A percentile compares a stretch with the other conserved stretches of the same genome.
phyloP scores from a whole-genome alignment of 108 stramenopile species.

The Conticribra guillardii region DNA sequence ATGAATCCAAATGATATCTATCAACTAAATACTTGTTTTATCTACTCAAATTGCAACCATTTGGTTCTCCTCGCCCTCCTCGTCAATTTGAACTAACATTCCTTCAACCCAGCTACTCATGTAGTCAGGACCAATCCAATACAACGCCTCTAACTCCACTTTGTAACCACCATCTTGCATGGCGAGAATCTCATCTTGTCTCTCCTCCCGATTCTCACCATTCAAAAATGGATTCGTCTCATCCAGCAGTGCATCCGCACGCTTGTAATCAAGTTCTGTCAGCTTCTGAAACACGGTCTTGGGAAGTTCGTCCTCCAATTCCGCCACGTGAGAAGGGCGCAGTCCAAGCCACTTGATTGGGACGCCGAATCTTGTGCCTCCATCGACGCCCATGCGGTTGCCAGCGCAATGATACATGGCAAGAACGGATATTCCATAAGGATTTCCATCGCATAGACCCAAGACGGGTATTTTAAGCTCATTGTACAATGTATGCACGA shows the following conservation, averaged over 20 bases:
- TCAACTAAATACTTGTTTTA: no score
- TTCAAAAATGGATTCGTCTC: conserved; percentile 38
- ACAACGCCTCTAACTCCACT: conserved; percentile 81
- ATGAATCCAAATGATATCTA: no score
- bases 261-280: conserved; percentile 64
- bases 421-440: conserved; percentile 78
- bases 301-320: conserved; percentile 29
- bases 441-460: conserved; percentile 86
- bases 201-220: conserved; percentile 5
- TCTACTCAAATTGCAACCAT: conserved; percentile 18
- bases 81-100: conserved; percentile 15
- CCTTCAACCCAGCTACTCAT: conserved; percentile 51
- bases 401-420: conserved; percentile 66
- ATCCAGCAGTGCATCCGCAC: conserved; percentile 52
- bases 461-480: conserved; percentile 70
- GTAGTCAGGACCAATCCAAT: conserved; percentile 77
- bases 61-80: background rate
- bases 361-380: conserved; percentile 45
- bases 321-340: conserved; percentile 59
- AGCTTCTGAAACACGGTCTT: conserved; percentile 57
- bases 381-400: conserved; percentile 49
- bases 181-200: conserved; percentile 50
- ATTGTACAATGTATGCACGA: conserved; percentile 65
- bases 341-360: conserved; percentile 84
- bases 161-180: conserved; percentile 68